phyloP scores from a whole-genome alignment of 495 filamentous ascomycete genomes.

The Penicillium goetzii region DNA sequence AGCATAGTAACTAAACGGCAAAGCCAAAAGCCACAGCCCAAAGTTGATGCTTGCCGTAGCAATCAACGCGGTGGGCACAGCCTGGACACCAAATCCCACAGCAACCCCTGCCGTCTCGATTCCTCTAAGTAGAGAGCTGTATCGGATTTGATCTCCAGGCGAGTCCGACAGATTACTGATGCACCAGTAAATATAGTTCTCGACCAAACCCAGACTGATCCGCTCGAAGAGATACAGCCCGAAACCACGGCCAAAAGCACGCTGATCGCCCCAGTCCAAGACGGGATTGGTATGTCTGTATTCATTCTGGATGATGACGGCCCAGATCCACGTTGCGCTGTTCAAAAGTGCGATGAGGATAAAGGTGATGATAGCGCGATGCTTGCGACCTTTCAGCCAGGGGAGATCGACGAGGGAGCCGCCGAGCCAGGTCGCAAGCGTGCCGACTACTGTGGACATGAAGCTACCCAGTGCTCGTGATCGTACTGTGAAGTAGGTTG shows the following conservation, averaged over 20 bases:
- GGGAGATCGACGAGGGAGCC: background rate
- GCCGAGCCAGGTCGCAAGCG: background rate
- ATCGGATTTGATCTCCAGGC: slow-evolving; percentile 23
- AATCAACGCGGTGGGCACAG: slow-evolving; percentile 46
- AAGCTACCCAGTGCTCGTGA: background rate
- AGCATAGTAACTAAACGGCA: slow-evolving; percentile 51
- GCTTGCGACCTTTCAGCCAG: background rate
- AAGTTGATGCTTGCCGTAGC: slow-evolving; percentile 47
- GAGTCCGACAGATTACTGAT: slow-evolving; percentile 49
- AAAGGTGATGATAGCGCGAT: background rate
- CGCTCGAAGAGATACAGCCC: slow-evolving; percentile 46
- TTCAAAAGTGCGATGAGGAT: background rate
- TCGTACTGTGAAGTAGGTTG: background rate
- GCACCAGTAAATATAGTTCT: slow-evolving; percentile 54
- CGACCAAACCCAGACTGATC: slow-evolving; percentile 43
- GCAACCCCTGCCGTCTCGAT: background rate
- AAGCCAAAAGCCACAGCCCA: slow-evolving; percentile 43
- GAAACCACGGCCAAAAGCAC: slow-evolving; percentile 34
- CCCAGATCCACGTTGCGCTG: background rate
- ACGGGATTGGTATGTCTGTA: background rate
- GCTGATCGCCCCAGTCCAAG: background rate
- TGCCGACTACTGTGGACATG: background rate
- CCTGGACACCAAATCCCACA: slow-evolving; percentile 34
- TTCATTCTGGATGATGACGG: background rate
- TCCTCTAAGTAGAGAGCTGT: background rate